Conservation (phyloP, 192 early-diverging fungal genomes). For the Oehlia diaphana region DNA sequence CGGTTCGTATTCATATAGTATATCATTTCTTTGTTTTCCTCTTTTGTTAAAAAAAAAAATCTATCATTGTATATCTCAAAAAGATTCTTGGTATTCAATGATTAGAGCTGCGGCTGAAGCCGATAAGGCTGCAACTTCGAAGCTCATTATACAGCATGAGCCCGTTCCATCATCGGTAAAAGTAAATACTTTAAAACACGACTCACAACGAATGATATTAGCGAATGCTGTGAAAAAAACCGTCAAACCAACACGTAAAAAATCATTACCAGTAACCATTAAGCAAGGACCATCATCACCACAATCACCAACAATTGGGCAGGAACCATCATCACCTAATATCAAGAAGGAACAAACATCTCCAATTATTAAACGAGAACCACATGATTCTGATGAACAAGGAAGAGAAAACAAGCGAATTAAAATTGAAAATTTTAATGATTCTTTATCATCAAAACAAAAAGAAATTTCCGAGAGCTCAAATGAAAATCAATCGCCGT, state of each 20-base stretch:
- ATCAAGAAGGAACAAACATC: too few species aligned
- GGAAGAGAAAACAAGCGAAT: background rate
- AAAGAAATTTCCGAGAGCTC: background rate
- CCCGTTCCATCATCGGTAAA: background rate
- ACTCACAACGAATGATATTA: constrained; percentile 4
- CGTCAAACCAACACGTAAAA: background rate
- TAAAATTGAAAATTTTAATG: background rate
- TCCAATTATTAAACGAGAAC: background rate
- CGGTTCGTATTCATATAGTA: constrained; percentile 36
- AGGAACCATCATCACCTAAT: background rate
- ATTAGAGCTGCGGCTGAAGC: constrained; percentile 26
- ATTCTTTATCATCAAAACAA: background rate
- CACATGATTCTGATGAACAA: background rate
- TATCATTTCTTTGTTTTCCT: background rate
- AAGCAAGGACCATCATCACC: background rate
- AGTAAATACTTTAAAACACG: background rate
- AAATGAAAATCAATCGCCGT: too few species aligned
- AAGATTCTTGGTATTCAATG: background rate
- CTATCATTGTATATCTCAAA: too few species aligned
- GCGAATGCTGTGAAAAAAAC: background rate
- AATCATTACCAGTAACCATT: background rate
- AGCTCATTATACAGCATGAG: background rate
- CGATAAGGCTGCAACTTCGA: background rate
- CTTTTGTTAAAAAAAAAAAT: background rate
- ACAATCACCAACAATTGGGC: background rate